Evolutionary conservation across 2,329 filamentous ascomycete genomes (phyloP).

Genomic region (Microsporum ferrugineum): DNA sequence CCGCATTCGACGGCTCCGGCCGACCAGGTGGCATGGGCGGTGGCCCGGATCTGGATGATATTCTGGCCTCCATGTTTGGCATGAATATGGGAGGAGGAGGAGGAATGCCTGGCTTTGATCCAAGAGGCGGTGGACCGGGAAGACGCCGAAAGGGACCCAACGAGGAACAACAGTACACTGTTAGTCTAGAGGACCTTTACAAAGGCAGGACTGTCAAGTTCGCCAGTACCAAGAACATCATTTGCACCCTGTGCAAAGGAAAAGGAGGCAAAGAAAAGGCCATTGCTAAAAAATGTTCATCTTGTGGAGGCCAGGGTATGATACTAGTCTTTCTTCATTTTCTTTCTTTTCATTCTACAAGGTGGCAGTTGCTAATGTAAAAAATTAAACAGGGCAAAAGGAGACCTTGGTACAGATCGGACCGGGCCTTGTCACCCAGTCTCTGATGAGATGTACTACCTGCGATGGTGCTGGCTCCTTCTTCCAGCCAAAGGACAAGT

Average conservation of each 20-base stretch:
- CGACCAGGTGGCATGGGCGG: slow-evolving; percentile 53
- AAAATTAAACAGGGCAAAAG: slow-evolving; percentile 46
- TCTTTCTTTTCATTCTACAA: background rate
- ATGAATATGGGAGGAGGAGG: slow-evolving; percentile 38
- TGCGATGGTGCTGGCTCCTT: slow-evolving; percentile 77
- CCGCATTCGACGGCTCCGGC: slow-evolving; percentile 73
- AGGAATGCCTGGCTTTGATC: slow-evolving; percentile 27
- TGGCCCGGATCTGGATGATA: slow-evolving; percentile 68
- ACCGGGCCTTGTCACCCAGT: slow-evolving; percentile 72
- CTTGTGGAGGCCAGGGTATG: slow-evolving; percentile 65
- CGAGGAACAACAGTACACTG: slow-evolving; percentile 50
- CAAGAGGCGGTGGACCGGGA: slow-evolving; percentile 35
- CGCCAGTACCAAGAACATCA: slow-evolving; percentile 82
- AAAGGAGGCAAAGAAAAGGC: slow-evolving; percentile 84
- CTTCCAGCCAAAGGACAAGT: slow-evolving; percentile 92
- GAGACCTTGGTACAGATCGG: slow-evolving; percentile 73
- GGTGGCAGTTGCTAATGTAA: background rate
- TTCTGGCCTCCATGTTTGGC: slow-evolving; percentile 82
- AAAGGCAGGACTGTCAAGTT: slow-evolving; percentile 98
- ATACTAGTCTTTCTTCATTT: background rate
- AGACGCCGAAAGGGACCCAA: slow-evolving; percentile 34
- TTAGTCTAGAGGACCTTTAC: slow-evolving; percentile 88
- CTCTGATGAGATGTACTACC: slow-evolving; percentile 65
- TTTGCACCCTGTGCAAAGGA: slow-evolving; percentile 80
- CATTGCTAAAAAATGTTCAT: slow-evolving; percentile 69